Percentiles rank a stretch among this genome's conserved stretches.
Evolutionary conservation across 148 eudicot genomes (phyloP).

Genomic region (Rhododendron vialii): DNA sequence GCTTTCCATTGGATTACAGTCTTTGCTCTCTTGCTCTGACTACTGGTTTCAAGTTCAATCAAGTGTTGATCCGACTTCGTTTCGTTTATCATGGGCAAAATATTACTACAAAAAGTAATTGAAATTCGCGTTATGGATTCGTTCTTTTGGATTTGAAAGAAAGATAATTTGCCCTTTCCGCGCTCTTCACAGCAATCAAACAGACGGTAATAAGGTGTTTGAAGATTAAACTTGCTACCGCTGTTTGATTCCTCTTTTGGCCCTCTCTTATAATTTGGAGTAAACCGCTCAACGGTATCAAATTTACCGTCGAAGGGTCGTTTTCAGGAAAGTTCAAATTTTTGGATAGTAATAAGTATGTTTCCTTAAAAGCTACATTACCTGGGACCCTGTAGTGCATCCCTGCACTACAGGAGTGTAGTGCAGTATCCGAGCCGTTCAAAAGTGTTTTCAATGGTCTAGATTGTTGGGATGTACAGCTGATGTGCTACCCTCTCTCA

Average conservation of each 20-base stretch:
- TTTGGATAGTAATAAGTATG: background rate
- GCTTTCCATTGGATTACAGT: background rate
- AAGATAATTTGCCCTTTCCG: background rate
- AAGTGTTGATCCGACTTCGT: background rate
- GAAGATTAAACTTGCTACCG: background rate
- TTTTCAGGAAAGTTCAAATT: too few species aligned
- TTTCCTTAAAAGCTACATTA: too few species aligned
- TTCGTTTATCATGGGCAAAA: background rate
- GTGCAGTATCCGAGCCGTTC: too few species aligned
- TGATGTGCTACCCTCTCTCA: background rate
- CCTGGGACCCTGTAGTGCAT: background rate
- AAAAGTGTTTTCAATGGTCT: too few species aligned
- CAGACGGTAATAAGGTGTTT: background rate
- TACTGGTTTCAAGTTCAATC: background rate
- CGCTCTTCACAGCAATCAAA: background rate
- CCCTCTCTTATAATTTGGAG: background rate
- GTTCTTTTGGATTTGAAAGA: background rate
- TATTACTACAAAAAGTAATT: background rate
- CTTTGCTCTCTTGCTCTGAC: background rate
- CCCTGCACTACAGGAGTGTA: too few species aligned
- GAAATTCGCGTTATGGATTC: background rate
- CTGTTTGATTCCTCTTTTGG: background rate
- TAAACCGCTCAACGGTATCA: background rate
- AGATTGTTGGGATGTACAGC: background rate
- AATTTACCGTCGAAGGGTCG: too few species aligned